Evolutionary conservation across 164 flowering plant genomes (phyloP).

Genomic region (Annona cherimola): DNA sequence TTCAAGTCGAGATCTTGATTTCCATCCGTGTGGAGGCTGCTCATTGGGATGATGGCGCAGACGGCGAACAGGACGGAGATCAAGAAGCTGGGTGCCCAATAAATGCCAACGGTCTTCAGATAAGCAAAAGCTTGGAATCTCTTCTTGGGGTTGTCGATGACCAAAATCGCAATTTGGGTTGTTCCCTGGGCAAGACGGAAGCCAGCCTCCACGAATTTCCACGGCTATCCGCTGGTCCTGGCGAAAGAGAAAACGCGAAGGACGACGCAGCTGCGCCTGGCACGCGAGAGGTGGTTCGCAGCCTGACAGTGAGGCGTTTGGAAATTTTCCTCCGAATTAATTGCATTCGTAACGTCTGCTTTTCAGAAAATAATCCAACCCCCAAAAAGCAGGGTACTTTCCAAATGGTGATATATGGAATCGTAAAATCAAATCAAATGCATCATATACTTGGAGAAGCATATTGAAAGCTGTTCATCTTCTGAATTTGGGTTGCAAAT

Average conservation of each 20-base stretch:
- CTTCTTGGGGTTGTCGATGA: constrained; percentile 67
- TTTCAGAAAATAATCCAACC: no score
- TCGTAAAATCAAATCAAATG: no score
- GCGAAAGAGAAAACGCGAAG: constrained; percentile 39
- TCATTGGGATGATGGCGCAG: constrained; percentile 44
- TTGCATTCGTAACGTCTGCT: no score
- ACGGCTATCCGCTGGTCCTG: constrained; percentile 19
- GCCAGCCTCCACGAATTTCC: constrained; percentile 48
- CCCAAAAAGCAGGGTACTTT: no score
- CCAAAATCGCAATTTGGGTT: constrained; percentile 36
- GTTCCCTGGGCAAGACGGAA: constrained; percentile 64
- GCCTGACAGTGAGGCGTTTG: no score
- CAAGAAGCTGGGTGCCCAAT: constrained; percentile 51
- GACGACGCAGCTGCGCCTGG: no score
- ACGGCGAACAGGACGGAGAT: constrained; percentile 34
- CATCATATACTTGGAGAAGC: no score
- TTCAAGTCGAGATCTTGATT: constrained; percentile 21
- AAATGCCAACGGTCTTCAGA: constrained; percentile 61
- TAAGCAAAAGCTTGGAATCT: constrained; percentile 52
- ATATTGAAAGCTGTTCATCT: no score
- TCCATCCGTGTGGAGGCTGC: constrained; percentile 10
- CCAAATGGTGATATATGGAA: no score
- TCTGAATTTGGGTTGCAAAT: no score
- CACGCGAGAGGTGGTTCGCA: no score
- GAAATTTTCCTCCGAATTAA: no score